Evolutionary conservation across 1,284 basidiomycete genomes (phyloP).

Genomic region (Marasmius fiardii): DNA sequence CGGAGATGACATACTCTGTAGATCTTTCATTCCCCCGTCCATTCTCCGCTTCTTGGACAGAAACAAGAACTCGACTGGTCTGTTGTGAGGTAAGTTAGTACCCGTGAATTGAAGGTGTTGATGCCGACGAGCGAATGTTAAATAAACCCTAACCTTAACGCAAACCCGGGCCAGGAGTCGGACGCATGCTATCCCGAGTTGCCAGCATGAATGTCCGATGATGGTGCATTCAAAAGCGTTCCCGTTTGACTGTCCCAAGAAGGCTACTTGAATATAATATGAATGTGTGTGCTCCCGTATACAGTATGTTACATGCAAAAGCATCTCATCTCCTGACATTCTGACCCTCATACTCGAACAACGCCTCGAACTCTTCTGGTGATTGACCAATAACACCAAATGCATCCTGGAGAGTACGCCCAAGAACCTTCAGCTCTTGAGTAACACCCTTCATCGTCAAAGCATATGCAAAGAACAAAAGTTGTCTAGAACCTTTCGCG

Average conservation of each 20-base stretch:
- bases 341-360: slow-evolving; percentile 43
- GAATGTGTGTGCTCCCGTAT: too few species aligned
- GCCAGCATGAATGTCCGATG: background rate
- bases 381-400: slow-evolving; percentile 85
- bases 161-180: too few species aligned
- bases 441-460: slow-evolving; percentile 92
- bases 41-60: background rate
- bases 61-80: background rate
- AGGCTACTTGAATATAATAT: too few species aligned
- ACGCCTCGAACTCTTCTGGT: slow-evolving; percentile 63
- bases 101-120: background rate
- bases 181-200: too few species aligned
- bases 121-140: background rate
- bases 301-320: slow-evolving; percentile 17
- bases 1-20: background rate
- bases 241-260: too few species aligned
- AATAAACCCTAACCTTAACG: too few species aligned
- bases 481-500: slow-evolving; percentile 72
- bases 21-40: background rate
- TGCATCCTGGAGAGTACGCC: slow-evolving; percentile 75
- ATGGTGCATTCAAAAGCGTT: background rate
- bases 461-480: slow-evolving; percentile 93
- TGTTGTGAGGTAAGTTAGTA: background rate
- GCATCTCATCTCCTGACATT: slow-evolving; percentile 21
- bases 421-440: slow-evolving; percentile 78